A percentile compares a stretch with the other conserved stretches of the same genome.
phyloP scores from a whole-genome alignment of 2,329 filamentous ascomycete species.

The Alternaria triticina region DNA sequence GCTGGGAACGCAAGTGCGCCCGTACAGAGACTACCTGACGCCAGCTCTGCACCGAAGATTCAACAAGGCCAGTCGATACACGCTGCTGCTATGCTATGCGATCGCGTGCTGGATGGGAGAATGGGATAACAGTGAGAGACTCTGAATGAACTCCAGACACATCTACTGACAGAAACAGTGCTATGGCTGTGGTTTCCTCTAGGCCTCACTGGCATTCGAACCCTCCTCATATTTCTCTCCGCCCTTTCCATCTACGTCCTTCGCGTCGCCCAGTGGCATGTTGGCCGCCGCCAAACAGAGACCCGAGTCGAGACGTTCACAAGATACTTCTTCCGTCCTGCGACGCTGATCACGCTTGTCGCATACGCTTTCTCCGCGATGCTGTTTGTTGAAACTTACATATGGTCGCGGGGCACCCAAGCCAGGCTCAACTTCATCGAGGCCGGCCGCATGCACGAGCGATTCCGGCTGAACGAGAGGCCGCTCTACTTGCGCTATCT shows the following conservation, averaged over 20 bases:
- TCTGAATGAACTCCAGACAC: background rate
- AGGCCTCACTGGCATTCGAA: constrained; percentile 75
- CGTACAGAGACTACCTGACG: constrained; percentile 90
- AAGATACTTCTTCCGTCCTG: constrained; percentile 63
- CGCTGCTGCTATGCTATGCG: constrained; percentile 74
- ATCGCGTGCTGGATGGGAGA: constrained; percentile 73
- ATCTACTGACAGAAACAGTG: constrained; percentile 56
- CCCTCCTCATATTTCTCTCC: constrained; percentile 76
- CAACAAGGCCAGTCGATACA: constrained; percentile 73
- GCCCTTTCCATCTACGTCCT: constrained; percentile 81
- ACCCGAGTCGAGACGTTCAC: constrained; percentile 71
- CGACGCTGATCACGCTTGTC: constrained; percentile 71
- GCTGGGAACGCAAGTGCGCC: constrained; percentile 57
- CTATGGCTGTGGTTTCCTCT: constrained; percentile 89
- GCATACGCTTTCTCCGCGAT: constrained; percentile 81
- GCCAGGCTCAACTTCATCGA: constrained; percentile 76
- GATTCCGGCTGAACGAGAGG: constrained; percentile 82
- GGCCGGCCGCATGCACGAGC: constrained; percentile 68
- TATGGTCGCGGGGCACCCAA: constrained; percentile 69
- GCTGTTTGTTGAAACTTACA: constrained; percentile 80
- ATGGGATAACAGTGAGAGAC: constrained; percentile 67
- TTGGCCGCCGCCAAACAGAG: constrained; percentile 66
- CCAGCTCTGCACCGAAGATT: constrained; percentile 88
- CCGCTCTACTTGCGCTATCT: constrained; percentile 79
- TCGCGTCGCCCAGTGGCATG: constrained; percentile 81